These are phyloP conservation scores for Lactarius vividus DNA, from an alignment of 768 basidiomycete species.

Conservation along the genomic window DNA sequence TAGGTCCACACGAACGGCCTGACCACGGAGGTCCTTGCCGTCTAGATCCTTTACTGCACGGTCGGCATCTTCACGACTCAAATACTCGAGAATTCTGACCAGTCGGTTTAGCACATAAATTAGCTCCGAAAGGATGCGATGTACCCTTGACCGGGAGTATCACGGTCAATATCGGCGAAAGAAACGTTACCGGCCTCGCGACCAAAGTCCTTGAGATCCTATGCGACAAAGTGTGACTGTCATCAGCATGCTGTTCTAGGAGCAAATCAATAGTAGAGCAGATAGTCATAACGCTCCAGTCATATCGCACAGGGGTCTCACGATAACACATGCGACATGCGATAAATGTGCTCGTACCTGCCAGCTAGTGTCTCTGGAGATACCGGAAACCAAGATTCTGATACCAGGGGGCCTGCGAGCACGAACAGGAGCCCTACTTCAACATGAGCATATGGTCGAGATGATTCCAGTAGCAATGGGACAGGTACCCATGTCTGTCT, in stretches of 20 bases:
- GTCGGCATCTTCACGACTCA: conserved; percentile 86
- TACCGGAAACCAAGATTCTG: conserved; percentile 81
- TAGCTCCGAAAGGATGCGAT: conserved; percentile 31
- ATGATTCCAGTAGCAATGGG: neutral
- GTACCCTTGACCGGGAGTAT: conserved; percentile 83
- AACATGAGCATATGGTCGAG: conserved; percentile 12
- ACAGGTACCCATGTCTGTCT: conserved; percentile 48
- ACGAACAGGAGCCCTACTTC: conserved; percentile 48
- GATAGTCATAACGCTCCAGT: neutral
- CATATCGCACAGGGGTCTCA: neutral
- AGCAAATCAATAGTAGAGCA: neutral
- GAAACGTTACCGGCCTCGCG: conserved; percentile 91
- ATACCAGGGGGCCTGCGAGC: conserved; percentile 77
- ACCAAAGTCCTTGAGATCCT: conserved; percentile 99
- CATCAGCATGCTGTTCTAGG: conserved; percentile 13
- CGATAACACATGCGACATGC: neutral
- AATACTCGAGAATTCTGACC: conserved; percentile 83
- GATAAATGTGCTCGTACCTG: conserved; percentile 68
- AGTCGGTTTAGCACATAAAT: conserved; percentile 3
- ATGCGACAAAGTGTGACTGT: conserved; percentile 26
- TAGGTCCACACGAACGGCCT: conserved; percentile 67
- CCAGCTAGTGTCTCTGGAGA: conserved; percentile 96
- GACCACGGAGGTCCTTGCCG: conserved; percentile 83
- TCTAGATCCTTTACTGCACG: conserved; percentile 87
- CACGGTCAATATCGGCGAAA: conserved; percentile 93